Conservation (phyloP, 176 grass and related monocot genomes). For the Ananas comosus region DNA sequence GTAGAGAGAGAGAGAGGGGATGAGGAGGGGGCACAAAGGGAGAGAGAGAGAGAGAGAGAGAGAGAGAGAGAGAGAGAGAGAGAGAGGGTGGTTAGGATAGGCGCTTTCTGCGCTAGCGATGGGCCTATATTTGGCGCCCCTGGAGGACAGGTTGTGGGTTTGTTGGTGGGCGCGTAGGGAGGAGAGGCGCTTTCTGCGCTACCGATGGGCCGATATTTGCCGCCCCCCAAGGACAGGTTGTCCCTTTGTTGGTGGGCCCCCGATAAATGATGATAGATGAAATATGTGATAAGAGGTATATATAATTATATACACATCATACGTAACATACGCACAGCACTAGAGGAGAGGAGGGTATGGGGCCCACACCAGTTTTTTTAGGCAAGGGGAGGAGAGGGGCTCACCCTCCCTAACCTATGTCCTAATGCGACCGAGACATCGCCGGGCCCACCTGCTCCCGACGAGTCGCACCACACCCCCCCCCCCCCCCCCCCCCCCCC, state of each 20-base stretch:
- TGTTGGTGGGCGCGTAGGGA: conserved; percentile 18
- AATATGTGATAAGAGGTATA: too few species aligned
- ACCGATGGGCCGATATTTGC: conserved; percentile 12
- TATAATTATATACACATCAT: too few species aligned
- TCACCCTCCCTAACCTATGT: not conserved
- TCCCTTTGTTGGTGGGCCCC: conserved; percentile 17
- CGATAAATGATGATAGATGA: too few species aligned
- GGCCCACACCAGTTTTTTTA: too few species aligned
- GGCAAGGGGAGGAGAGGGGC: not conserved
- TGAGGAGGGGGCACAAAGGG: not conserved
- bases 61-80: not conserved
- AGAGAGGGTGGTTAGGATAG: conserved; percentile 12
- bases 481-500: too few species aligned
- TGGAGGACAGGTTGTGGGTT: conserved; percentile 7
- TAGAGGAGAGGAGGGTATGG: too few species aligned
- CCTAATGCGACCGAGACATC: not conserved
- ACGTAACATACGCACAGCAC: too few species aligned
- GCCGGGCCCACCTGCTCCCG: not conserved
- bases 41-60: not conserved
- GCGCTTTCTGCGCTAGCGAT: conserved; percentile 4
- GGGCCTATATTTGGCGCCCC: conserved; percentile 13
- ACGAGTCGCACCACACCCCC: not conserved
- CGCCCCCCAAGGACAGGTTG: conserved; percentile 11
- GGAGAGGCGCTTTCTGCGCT: conserved; percentile 8
- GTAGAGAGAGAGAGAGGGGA: not conserved